These are phyloP conservation scores for Neurospora pannonica DNA, from an alignment of 495 filamentous ascomycete genomes.

Conservation along the genomic window DNA sequence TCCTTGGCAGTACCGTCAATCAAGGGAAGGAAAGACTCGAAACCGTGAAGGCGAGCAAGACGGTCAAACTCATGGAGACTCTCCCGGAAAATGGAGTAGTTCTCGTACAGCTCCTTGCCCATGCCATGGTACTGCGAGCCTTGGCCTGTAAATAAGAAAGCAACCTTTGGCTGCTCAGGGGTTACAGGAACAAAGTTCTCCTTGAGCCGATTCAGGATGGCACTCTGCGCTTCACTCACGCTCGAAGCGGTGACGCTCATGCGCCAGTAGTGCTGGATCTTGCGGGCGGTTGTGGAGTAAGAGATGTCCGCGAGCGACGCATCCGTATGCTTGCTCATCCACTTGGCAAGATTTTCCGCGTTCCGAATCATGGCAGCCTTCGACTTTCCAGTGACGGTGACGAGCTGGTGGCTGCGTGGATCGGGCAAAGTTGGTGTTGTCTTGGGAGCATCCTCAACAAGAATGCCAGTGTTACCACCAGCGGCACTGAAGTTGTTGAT, in stretches of 20 bases:
- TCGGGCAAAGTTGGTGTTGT: constrained; percentile 25
- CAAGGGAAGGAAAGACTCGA: constrained; percentile 58
- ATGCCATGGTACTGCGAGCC: constrained; percentile 59
- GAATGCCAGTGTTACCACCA: constrained; percentile 54
- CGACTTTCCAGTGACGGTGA: constrained; percentile 51
- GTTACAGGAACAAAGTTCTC: constrained; percentile 38
- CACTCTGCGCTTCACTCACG: constrained; percentile 31
- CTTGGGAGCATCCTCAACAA: constrained; percentile 49
- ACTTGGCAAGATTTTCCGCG: constrained; percentile 37
- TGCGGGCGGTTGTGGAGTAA: constrained; percentile 76
- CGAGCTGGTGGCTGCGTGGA: constrained; percentile 41
- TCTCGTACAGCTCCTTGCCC: constrained; percentile 59
- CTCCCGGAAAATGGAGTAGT: constrained; percentile 56
- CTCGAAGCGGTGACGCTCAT: constrained; percentile 50
- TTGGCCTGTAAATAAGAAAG: constrained; percentile 63
- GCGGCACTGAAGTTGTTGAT: constrained; percentile 65
- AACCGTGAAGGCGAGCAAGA: constrained; percentile 58
- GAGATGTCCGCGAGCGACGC: constrained; percentile 50
- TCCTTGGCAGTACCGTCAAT: constrained; percentile 53
- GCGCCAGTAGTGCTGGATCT: constrained; percentile 73
- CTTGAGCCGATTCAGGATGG: constrained; percentile 33
- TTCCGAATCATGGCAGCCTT: constrained; percentile 47
- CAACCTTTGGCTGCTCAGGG: constrained; percentile 45
- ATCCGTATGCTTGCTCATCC: constrained; percentile 43
- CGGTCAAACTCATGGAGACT: constrained; percentile 63